Percentiles rank a stretch among this genome's conserved stretches.
Evolutionary conservation across 345 rosid species (phyloP).

Genomic region (Rhizophora mangle): DNA sequence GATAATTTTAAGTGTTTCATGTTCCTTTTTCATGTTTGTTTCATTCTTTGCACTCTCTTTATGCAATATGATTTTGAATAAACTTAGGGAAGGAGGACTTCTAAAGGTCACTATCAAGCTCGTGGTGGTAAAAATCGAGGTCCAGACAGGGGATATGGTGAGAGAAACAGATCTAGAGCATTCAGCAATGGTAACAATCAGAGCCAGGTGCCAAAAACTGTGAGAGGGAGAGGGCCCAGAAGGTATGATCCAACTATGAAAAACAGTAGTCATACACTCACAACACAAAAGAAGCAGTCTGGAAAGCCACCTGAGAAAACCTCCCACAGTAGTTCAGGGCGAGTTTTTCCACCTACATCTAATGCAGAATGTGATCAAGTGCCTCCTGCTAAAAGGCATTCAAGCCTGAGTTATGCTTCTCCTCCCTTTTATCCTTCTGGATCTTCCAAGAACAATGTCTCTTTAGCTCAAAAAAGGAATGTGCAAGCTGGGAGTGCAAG

Average conservation of each 20-base stretch:
- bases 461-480: conserved; percentile 50
- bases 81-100: conserved; percentile 58
- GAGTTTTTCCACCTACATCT: conserved; percentile 31
- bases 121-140: conserved; percentile 55
- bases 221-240: conserved; percentile 81
- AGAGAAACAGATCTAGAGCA: conserved; percentile 48
- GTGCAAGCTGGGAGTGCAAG: conserved; percentile 34
- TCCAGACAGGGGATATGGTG: conserved; percentile 45
- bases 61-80: conserved; percentile 13
- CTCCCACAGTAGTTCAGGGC: conserved; percentile 37
- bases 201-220: conserved; percentile 48
- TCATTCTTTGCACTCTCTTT: background rate
- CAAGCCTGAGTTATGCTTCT: conserved; percentile 85
- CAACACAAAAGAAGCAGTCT: conserved; percentile 52
- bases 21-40: conserved; percentile 8
- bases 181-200: conserved; percentile 47
- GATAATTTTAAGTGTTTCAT: conserved; percentile 3
- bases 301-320: conserved; percentile 46
- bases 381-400: conserved; percentile 48
- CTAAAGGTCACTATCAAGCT: conserved; percentile 58
- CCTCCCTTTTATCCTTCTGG: conserved; percentile 96
- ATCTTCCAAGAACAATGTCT: conserved; percentile 52
- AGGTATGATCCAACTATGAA: conserved; percentile 50
- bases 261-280: conserved; percentile 45
- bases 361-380: conserved; percentile 42